Percentiles rank a stretch among this genome's conserved stretches.
Evolutionary conservation across 495 filamentous ascomycete genomes (phyloP).

Genomic region (Hypoxylon trugodes): DNA sequence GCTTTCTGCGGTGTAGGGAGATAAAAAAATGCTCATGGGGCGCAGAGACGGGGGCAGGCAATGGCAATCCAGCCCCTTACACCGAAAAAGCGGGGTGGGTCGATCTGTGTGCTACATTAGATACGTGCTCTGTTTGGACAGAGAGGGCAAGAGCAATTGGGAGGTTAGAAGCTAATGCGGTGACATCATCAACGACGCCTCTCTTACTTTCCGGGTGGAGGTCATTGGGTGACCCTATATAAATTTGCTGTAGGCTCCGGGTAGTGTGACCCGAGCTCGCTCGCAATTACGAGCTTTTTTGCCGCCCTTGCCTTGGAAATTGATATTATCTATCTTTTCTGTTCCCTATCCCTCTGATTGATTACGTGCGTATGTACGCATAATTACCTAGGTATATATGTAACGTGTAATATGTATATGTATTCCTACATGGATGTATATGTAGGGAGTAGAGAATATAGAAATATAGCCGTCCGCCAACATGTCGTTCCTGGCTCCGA

Average conservation of each 20-base stretch:
- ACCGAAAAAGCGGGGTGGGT: conserved; percentile 23
- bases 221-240: conserved; percentile 11
- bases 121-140: neutral
- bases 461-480: neutral
- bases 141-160: neutral
- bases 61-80: neutral
- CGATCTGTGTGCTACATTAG: conserved; percentile 23
- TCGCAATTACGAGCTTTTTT: conserved; percentile 2
- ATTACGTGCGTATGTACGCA: too few relatives aligned
- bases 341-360: neutral
- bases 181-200: conserved; percentile 33
- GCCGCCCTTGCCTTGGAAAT: conserved; percentile 19
- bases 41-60: neutral
- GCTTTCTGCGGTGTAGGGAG: conserved; percentile 23
- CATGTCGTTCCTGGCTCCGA: conserved; percentile 10
- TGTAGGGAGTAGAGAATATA: neutral
- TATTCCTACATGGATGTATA: neutral
- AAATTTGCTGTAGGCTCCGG: conserved; percentile 7
- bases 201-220: conserved; percentile 21
- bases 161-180: conserved; percentile 3
- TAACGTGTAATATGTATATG: too few relatives aligned
- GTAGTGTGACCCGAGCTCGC: conserved; percentile 7
- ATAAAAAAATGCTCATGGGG: neutral
- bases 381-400: too few relatives aligned
- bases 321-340: neutral